Base-by-base conservation (phyloP, 2,329 filamentous ascomycete genomes). In the Apiospora malaysiana region DNA sequence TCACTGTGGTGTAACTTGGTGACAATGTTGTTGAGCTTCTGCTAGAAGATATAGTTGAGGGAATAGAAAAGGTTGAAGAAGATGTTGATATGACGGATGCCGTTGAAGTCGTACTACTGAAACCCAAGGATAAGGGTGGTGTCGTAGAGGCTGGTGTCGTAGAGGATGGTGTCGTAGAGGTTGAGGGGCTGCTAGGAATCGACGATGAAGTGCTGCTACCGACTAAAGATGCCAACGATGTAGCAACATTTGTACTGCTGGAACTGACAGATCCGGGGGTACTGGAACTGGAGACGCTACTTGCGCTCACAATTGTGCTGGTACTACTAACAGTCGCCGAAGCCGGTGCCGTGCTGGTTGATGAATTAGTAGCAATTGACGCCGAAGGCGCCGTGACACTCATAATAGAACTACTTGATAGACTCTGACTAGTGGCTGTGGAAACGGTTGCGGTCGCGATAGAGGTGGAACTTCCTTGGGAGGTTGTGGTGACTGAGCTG, bases 1-100 rank as follows among this genome's bases (percentile, higher is more conserved):
- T 63, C 8, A 63, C 56, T 9, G 56, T 63, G 40, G 56, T 63
- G 37, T 63, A 63, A 40, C 27, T 18, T 63, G 32, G 56, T 63
- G 56, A 63, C n/a, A 63, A 4, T 37, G 32, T n/a, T 40, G 56
- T 21, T 40, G 56, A 63, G 25, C 51, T 56, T 56, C 51, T 56
- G 25, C 51, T 32, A 21, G 25, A 56, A 32, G 51, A 56, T 32
- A 16, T 45, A 45, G 42, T 45, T 56, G 25, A 18, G 9, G 23
- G 25, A 56, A 14, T 25, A 25, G n/a, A n/a, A 25, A 23, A 14
- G 12, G 7, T 49, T 14, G 47, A 2, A 23, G 47, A 49, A 49
- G 51, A 56, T 8, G 25, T 18, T 18, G 49, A 32, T 32, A 18
- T 32, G 32, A 25, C 25, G 5, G 25, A 32, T 21, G 6, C 6